phyloP scores from a whole-genome alignment of 768 basidiomycete genomes.

The Termitomyces sp. region DNA sequence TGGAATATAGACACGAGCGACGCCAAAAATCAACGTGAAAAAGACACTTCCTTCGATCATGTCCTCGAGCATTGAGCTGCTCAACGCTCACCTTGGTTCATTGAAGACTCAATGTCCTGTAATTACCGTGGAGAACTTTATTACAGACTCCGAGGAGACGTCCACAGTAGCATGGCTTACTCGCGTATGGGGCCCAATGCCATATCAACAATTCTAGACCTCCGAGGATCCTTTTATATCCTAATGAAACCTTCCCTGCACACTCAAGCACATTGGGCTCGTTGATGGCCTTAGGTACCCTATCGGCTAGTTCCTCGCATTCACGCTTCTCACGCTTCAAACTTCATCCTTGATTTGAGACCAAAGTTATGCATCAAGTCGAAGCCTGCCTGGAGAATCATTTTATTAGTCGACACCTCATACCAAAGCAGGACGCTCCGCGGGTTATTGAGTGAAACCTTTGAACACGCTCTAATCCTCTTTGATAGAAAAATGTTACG shows the following conservation, averaged over 20 bases:
- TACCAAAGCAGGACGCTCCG: neutral
- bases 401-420: neutral
- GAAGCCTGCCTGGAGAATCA: neutral
- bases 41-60: neutral
- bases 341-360: neutral
- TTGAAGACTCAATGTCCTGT: neutral
- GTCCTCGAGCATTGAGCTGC: neutral
- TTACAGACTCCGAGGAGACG: neutral
- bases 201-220: neutral
- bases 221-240: neutral
- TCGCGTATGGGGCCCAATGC: neutral
- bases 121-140: neutral
- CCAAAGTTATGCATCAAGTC: neutral
- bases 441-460: neutral
- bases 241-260: neutral
- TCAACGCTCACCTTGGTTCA: neutral
- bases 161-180: neutral
- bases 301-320: neutral
- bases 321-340: constrained; percentile 3
- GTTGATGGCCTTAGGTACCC: constrained; percentile 1
- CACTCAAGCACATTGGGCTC: constrained; percentile 1
- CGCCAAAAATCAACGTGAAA: neutral
- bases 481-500: neutral
- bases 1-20: neutral
- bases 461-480: neutral